Evolutionary conservation across 306 rosid species (phyloP), one percentile per base, ranked within the genome.

Genomic region (Cucumis melo): DNA sequence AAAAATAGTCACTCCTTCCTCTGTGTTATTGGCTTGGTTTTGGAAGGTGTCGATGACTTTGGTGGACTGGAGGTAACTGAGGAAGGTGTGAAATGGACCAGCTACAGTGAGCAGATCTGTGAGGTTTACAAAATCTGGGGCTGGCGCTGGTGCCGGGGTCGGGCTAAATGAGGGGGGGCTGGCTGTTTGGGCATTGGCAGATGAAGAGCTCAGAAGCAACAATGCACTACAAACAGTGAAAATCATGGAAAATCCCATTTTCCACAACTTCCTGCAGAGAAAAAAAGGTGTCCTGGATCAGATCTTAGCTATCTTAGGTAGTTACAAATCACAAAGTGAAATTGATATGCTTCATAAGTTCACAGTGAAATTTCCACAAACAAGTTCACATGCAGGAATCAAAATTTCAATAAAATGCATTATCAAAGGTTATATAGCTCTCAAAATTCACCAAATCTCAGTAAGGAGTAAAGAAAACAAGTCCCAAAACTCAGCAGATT

Each of bases 41-140:
- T 95, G 99, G 82, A 95, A 90, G 21, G 96, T 92, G 42, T 95
- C 98, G 17, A 92, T 20, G 63, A 88, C 98, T 84, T 95, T 92
- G 75, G 97, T 92, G 80, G 99, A 92, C 23, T 88, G 41, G 42
- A 88, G 87, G 85, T 87, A 83, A 78, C 60, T 15, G 3, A 95
- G 99, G 88, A 90, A 95, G 56, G 93, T 90, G 80, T 85, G 87
- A 77, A 95, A 95, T 62, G 99, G 99, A 38, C 99, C 99, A n/a
- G 99, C 98, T 34, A 95, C 96, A 10, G 75, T 73, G 77, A 95
- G 90, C 72, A 95, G 81, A 1, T 86, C 92, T 0, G 99, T 95
- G 51, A 95, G 97, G 90, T 95, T 95, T 8, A 95, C 96, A 11
- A 42, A 86, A 41, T 80, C 96, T 0, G 95, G 97, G 5, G 93